A percentile compares a stretch with the other conserved stretches of the same genome.
Conservation (phyloP, 441 rosid species). For the Mallotus repandus region DNA sequence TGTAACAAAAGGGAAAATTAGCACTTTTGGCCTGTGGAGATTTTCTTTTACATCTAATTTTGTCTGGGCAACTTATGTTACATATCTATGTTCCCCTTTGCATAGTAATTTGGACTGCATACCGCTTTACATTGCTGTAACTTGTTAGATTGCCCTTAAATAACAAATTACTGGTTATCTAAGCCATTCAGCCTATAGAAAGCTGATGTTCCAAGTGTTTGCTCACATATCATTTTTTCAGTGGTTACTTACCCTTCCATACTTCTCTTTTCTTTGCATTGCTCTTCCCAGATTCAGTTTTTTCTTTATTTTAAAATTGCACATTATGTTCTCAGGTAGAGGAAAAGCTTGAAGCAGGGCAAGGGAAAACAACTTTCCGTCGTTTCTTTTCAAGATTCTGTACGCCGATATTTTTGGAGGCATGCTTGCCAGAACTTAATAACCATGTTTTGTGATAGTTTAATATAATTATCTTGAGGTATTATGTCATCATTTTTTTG, state of each 20-base stretch:
- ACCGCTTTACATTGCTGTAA: not conserved
- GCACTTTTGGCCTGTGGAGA: not conserved
- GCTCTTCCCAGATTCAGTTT: not conserved
- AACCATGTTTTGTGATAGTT: not conserved
- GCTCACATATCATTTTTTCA: not conserved
- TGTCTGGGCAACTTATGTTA: not conserved
- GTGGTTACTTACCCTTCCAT: not conserved
- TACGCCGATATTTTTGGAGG: constrained; percentile 98
- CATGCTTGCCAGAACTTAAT: constrained; percentile 10
- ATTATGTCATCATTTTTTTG: constrained; percentile 1
- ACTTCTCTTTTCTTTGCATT: not conserved
- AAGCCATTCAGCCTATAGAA: not conserved
- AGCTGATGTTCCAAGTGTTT: not conserved
- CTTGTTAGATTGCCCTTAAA: not conserved
- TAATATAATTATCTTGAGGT: not conserved
- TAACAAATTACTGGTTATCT: not conserved
- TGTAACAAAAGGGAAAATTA: not conserved
- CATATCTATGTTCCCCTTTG: not conserved
- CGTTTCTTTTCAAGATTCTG: constrained; percentile 94
- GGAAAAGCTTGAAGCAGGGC: constrained; percentile 92
- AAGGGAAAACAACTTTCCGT: constrained; percentile 74
- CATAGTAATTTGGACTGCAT: not conserved
- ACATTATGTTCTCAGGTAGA: constrained; percentile 59
- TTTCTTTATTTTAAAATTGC: constrained; percentile 11
- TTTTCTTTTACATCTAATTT: not conserved